Conservation (phyloP, 441 rosid genomes). For the Metrosideros polymorpha region DNA sequence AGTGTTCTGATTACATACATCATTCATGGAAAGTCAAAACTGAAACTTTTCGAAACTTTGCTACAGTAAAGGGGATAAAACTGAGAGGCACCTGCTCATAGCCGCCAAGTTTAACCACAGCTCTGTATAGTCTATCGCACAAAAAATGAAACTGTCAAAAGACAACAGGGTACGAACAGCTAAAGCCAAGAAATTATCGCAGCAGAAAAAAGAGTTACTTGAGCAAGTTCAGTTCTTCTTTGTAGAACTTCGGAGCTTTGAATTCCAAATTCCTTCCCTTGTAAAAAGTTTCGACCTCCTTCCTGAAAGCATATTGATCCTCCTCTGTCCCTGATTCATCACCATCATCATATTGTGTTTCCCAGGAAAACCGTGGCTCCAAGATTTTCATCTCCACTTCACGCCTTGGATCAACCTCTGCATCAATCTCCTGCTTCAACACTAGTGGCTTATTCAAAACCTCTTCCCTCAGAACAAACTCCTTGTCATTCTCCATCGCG, state of each 20-base stretch:
- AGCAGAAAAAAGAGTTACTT: constrained; percentile 23
- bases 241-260: constrained; percentile 65
- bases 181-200: background rate
- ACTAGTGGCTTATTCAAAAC: constrained; percentile 9
- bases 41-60: background rate
- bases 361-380: constrained; percentile 21
- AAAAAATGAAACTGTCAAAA: background rate
- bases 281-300: constrained; percentile 45
- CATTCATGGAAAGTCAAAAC: background rate
- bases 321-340: constrained; percentile 55
- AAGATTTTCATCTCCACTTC: constrained; percentile 10
- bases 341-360: constrained; percentile 30
- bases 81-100: constrained; percentile 47
- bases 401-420: constrained; percentile 3
- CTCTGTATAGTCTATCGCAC: constrained; percentile 45
- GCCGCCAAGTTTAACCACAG: constrained; percentile 62
- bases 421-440: constrained; percentile 6
- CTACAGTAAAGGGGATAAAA: background rate
- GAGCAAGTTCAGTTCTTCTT: constrained; percentile 57
- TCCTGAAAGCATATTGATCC: constrained; percentile 45
- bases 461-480: background rate
- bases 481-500: background rate
- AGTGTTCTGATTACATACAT: background rate
- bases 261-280: constrained; percentile 43
- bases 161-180: background rate